Evolutionary conservation across 1,284 basidiomycete species (phyloP).

Genomic region (Boletellus dicymbophilus): DNA sequence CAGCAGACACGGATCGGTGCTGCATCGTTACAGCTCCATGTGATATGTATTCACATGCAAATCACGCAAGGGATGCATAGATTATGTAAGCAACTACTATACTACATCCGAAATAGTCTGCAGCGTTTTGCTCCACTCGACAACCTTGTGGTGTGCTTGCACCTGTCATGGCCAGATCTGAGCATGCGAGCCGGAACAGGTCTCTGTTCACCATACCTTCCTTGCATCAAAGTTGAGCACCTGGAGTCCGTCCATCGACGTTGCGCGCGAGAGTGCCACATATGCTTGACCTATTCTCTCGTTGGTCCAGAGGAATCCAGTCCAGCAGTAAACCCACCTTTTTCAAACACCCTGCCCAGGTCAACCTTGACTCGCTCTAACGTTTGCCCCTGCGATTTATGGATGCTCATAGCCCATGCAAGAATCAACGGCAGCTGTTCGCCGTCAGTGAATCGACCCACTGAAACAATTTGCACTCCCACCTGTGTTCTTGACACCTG

Average conservation of each 20-base stretch:
- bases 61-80: too few species aligned
- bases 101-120: conserved; percentile 32
- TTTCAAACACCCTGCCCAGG: conserved; percentile 84
- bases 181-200: conserved; percentile 25
- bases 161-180: conserved; percentile 42
- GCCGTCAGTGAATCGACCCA: neutral
- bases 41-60: conserved; percentile 1
- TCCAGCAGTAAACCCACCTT: conserved; percentile 51
- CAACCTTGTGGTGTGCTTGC: conserved; percentile 69
- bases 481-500: conserved; percentile 78
- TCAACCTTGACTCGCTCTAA: conserved; percentile 86
- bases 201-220: too few species aligned
- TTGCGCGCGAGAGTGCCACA: conserved; percentile 95
- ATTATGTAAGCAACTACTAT: too few species aligned
- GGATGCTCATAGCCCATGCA: conserved; percentile 95
- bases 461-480: neutral
- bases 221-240: conserved; percentile 82
- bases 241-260: conserved; percentile 88
- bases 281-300: conserved; percentile 78
- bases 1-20: conserved; percentile 24
- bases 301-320: conserved; percentile 2
- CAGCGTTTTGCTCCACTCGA: conserved; percentile 66
- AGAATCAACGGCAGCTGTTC: conserved; percentile 74
- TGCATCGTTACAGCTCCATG: too few species aligned
- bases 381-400: conserved; percentile 93